These are phyloP conservation scores for Digitaria exilis DNA, from an alignment of 202 grass and related monocot genomes.

Conservation along the genomic window DNA sequence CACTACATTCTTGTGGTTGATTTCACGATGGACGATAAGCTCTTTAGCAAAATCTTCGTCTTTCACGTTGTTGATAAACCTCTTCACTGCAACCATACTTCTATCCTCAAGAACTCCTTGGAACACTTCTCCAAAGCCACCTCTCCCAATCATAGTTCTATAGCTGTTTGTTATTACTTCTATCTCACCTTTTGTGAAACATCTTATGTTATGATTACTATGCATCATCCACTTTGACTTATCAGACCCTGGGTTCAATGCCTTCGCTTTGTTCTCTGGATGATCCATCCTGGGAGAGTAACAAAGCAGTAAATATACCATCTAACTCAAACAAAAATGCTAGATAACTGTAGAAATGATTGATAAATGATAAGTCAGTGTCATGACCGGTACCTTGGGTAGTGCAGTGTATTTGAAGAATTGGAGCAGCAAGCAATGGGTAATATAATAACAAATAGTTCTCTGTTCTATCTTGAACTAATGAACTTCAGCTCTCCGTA, in stretches of 20 bases:
- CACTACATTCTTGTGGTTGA: slow-evolving; percentile 24
- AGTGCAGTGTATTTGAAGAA: background rate
- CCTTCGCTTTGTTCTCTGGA: background rate
- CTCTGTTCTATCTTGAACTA: background rate
- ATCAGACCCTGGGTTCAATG: background rate
- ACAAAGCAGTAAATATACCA: no score
- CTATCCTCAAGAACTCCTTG: background rate
- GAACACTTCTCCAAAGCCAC: slow-evolving; percentile 7
- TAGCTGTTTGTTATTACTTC: slow-evolving; percentile 6
- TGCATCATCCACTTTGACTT: background rate
- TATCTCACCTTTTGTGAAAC: slow-evolving; percentile 5
- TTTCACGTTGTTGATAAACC: background rate
- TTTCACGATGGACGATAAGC: background rate
- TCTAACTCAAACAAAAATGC: background rate
- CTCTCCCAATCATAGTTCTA: background rate
- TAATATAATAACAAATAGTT: background rate
- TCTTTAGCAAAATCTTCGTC: slow-evolving; percentile 18
- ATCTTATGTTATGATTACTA: background rate
- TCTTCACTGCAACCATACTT: slow-evolving; percentile 20
- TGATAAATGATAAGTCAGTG: no score
- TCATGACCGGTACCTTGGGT: background rate
- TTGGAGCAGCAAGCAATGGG: background rate
- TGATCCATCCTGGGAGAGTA: background rate
- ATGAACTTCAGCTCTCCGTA: background rate
- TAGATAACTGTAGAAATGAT: background rate